Conservation (phyloP, 345 rosid genomes). For the Rhodamnia argentea region DNA sequence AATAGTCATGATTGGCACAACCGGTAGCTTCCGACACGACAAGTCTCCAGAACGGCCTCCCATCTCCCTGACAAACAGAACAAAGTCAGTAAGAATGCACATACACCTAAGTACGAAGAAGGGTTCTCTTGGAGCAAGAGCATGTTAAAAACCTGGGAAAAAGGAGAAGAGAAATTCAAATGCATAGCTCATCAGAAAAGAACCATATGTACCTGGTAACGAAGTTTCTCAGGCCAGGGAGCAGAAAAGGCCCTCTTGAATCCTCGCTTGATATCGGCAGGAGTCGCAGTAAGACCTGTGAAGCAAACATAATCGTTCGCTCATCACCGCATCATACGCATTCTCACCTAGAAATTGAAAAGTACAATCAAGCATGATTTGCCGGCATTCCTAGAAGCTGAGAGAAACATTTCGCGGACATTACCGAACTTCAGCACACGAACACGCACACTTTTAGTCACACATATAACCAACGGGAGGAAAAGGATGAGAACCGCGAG, state of each 20-base stretch:
- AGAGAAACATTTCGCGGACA: too few species aligned
- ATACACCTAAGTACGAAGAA: neutral
- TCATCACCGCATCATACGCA: neutral
- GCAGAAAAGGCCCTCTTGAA: constrained; percentile 77
- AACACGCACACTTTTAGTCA: neutral
- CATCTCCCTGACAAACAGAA: constrained; percentile 57
- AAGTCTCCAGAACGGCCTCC: constrained; percentile 77
- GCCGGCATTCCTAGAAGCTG: neutral
- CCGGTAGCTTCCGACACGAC: constrained; percentile 86
- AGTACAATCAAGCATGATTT: neutral
- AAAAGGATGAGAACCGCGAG: neutral
- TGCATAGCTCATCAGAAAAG: neutral
- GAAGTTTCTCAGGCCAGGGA: constrained; percentile 76
- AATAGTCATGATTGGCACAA: constrained; percentile 52
- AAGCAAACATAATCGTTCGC: neutral
- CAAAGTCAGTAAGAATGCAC: neutral
- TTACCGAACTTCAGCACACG: neutral
- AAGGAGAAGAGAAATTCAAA: neutral
- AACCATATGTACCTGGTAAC: constrained; percentile 50
- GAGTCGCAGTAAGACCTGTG: constrained; percentile 49
- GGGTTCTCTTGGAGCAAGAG: neutral
- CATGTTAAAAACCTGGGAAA: neutral
- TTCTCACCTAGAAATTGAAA: neutral
- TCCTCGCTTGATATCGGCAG: constrained; percentile 72
- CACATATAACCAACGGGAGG: neutral